A percentile compares a stretch with the other conserved stretches of the same genome.
Conservation (phyloP, 2,329 filamentous ascomycete genomes). For the Curvularia hawaiiensis region DNA sequence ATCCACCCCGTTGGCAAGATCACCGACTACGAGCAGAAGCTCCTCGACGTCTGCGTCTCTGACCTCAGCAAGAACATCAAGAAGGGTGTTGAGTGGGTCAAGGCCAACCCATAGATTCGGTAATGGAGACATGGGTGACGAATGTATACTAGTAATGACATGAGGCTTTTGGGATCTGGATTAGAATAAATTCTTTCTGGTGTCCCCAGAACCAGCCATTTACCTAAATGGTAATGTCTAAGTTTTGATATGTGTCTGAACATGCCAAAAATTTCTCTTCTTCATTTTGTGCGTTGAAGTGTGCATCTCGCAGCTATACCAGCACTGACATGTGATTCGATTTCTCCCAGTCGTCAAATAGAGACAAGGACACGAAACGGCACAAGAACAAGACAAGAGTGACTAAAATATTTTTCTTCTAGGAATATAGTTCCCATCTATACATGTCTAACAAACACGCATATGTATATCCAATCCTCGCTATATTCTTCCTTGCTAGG, state of each 20-base stretch:
- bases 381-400: not conserved
- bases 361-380: not conserved
- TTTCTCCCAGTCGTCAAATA: not conserved
- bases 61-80: conserved; percentile 94
- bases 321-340: not conserved
- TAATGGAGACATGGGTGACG: conserved; percentile 5
- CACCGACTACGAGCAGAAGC: conserved; percentile 83
- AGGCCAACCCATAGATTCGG: conserved; percentile 56
- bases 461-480: not conserved
- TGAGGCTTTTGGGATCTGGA: conserved; percentile 24
- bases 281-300: not conserved
- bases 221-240: conserved; percentile 25
- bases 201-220: conserved; percentile 21
- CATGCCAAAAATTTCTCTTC: conserved; percentile 23
- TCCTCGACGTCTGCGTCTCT: conserved; percentile 81
- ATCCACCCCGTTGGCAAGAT: conserved; percentile 86
- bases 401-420: not conserved
- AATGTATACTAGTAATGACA: conserved; percentile 40
- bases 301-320: not conserved
- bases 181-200: conserved; percentile 12
- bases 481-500: not conserved
- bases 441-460: not conserved
- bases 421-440: not conserved
- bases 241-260: conserved; percentile 29
- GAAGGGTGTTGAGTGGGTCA: conserved; percentile 78